Conservation (phyloP, 768 basidiomycete genomes). For the Naganishia onofrii region DNA sequence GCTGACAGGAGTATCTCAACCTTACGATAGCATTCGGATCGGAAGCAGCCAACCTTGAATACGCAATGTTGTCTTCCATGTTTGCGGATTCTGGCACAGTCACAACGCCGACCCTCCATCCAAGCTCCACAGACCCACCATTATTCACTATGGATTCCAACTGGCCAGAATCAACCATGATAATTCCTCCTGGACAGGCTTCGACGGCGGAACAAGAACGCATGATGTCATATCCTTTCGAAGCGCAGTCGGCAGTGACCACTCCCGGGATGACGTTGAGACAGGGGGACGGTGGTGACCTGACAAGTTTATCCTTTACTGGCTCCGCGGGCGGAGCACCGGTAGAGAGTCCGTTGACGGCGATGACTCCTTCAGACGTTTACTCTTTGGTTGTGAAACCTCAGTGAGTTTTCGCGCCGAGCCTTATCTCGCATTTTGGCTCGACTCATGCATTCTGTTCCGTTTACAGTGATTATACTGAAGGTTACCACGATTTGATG, state of each 20-base stretch:
- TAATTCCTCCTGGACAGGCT: background rate
- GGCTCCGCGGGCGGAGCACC: constrained; percentile 6
- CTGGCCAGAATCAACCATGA: constrained; percentile 23
- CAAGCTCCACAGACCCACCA: constrained; percentile 18
- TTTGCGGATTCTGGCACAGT: constrained; percentile 57
- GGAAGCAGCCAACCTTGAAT: constrained; percentile 89
- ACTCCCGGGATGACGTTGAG: background rate
- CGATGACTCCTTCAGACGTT: constrained; percentile 55
- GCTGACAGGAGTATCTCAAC: background rate
- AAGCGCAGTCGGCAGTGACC: background rate
- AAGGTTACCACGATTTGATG: constrained; percentile 96
- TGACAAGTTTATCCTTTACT: background rate
- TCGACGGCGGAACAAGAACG: constrained; percentile 1
- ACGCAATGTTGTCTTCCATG: constrained; percentile 88
- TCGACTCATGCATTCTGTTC: too few relatives aligned
- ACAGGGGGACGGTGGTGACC: background rate
- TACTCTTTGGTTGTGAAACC: constrained; percentile 68
- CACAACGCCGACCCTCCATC: constrained; percentile 6
- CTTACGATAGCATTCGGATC: constrained; percentile 67
- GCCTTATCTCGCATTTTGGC: too few relatives aligned
- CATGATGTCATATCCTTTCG: background rate
- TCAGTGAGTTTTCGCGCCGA: constrained; percentile 54
- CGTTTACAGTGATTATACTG: constrained; percentile 69
- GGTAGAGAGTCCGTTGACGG: constrained; percentile 15
- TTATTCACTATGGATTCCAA: constrained; percentile 24